A percentile compares a stretch with the other conserved stretches of the same genome.
phyloP scores from a whole-genome alignment of 108 stramenopile genomes.

The Pinguiococcus pyrenoidosus region DNA sequence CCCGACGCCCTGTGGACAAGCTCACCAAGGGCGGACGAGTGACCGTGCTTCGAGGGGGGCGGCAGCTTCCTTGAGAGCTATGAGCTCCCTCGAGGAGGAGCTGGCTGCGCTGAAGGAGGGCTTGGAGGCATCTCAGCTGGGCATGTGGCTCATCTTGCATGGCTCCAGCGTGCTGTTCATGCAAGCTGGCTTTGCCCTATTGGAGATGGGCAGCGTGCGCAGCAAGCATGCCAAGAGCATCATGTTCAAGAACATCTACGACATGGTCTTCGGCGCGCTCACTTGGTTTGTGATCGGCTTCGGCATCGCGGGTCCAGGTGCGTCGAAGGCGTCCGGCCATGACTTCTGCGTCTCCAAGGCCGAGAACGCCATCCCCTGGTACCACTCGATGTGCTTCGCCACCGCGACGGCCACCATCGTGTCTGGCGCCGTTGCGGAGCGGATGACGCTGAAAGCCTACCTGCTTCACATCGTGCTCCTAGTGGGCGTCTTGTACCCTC shows the following conservation, averaged over 20 bases:
- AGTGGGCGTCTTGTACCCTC: slow-evolving; percentile 3
- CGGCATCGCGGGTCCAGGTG: not conserved
- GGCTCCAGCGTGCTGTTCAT: too few relatives aligned
- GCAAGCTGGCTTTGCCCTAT: slow-evolving; percentile 18
- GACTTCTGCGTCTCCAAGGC: not conserved
- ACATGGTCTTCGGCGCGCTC: slow-evolving; percentile 3
- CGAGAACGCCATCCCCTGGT: slow-evolving; percentile 1
- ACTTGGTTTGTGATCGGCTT: slow-evolving; percentile 1
- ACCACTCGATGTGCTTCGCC: not conserved
- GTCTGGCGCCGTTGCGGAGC: slow-evolving; percentile 9
- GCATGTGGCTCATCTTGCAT: too few relatives aligned
- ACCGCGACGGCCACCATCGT: slow-evolving; percentile 5
- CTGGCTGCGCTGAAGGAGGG: too few relatives aligned
- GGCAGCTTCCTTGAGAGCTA: too few relatives aligned
- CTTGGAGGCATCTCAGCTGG: too few relatives aligned
- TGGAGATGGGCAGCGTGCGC: slow-evolving; percentile 19
- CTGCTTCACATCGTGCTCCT: not conserved
- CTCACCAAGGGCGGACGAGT: too few relatives aligned
- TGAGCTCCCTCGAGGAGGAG: too few relatives aligned
- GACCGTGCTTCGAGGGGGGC: too few relatives aligned
- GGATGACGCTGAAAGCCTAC: slow-evolving; percentile 2
- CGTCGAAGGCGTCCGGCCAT: not conserved
- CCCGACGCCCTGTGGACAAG: too few relatives aligned
- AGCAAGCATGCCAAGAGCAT: slow-evolving; percentile 18
- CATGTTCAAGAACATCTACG: slow-evolving; percentile 13